Evolutionary conservation across 2,329 filamentous ascomycete species (phyloP).

Genomic region (Epichloe gansuensis): DNA sequence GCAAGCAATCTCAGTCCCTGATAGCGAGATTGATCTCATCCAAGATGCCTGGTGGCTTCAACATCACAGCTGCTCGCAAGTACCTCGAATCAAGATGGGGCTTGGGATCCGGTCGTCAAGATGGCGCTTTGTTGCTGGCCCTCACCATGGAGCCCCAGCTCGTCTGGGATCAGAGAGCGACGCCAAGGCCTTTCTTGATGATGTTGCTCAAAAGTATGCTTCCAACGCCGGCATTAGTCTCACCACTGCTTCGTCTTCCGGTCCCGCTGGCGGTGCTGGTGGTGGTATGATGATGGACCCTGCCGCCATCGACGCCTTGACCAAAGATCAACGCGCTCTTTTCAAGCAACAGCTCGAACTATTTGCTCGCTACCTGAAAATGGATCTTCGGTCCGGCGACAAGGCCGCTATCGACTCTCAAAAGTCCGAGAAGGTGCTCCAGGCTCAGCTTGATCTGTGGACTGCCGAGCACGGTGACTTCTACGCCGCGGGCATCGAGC

Average conservation of each 20-base stretch:
- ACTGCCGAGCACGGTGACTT: slow-evolving; percentile 90
- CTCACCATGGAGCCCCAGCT: slow-evolving; percentile 86
- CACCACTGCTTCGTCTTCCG: slow-evolving; percentile 62
- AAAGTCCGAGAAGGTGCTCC: slow-evolving; percentile 75
- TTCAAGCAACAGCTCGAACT: slow-evolving; percentile 98
- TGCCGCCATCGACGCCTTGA: slow-evolving; percentile 88
- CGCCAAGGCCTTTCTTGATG: slow-evolving; percentile 85
- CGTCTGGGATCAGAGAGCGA: slow-evolving; percentile 84
- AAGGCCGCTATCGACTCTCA: slow-evolving; percentile 80
- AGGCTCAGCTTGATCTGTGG: slow-evolving; percentile 92
- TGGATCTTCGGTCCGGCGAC: slow-evolving; percentile 92
- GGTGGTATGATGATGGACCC: slow-evolving; percentile 99
- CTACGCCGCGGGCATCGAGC: slow-evolving; percentile 89
- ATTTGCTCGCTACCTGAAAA: slow-evolving; percentile 89
- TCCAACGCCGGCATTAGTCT: slow-evolving; percentile 71
- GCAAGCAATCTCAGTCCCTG: slow-evolving; percentile 88
- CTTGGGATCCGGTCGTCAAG: slow-evolving; percentile 72
- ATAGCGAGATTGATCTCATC: slow-evolving; percentile 93
- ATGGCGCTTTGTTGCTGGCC: slow-evolving; percentile 76
- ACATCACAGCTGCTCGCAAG: slow-evolving; percentile 91
- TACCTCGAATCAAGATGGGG: slow-evolving; percentile 94
- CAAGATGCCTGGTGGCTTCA: slow-evolving; percentile 99
- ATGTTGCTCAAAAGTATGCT: slow-evolving; percentile 82
- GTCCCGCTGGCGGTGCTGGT: slow-evolving; percentile 55
- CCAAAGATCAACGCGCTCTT: slow-evolving; percentile 87